phyloP scores from a whole-genome alignment of 1,284 basidiomycete species.

The Cutaneotrichosporon cavernicola region DNA sequence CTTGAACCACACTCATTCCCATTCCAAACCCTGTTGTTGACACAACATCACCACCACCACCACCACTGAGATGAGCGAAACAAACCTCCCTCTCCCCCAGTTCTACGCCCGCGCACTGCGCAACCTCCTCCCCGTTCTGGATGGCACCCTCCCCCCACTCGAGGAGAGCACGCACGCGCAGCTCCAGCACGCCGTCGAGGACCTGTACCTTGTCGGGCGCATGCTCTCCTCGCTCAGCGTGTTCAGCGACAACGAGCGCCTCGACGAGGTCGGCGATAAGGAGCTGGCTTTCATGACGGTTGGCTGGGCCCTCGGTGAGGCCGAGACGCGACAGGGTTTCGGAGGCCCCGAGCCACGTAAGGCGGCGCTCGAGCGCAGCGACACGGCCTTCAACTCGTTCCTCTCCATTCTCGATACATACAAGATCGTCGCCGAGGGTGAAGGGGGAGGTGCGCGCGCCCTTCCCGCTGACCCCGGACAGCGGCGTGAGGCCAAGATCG shows the following conservation, averaged over 20 bases:
- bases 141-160: conserved; percentile 40
- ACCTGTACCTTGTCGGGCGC: conserved; percentile 49
- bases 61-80: conserved; percentile 9
- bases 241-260: conserved; percentile 79
- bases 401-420: conserved; percentile 64
- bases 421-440: conserved; percentile 43
- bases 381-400: conserved; percentile 65
- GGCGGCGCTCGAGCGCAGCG: conserved; percentile 59
- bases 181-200: conserved; percentile 36
- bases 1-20: too few relatives aligned
- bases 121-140: conserved; percentile 44
- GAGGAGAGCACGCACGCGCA: conserved; percentile 31
- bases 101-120: conserved; percentile 43
- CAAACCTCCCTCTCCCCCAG: conserved; percentile 46
- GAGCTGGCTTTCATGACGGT: conserved; percentile 78
- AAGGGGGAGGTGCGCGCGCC: conserved; percentile 53
- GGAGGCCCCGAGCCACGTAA: conserved; percentile 64
- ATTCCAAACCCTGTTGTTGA: neutral
- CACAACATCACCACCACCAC: neutral
- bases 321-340: conserved; percentile 66
- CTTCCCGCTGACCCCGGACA: conserved; percentile 64
- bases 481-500: conserved; percentile 80
- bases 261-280: conserved; percentile 78
- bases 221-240: conserved; percentile 60
- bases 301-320: conserved; percentile 69